Percentiles rank a stretch among this genome's conserved stretches.
Evolutionary conservation across 2,329 filamentous ascomycete species (phyloP).

Genomic region (Pseudocercospora musae): DNA sequence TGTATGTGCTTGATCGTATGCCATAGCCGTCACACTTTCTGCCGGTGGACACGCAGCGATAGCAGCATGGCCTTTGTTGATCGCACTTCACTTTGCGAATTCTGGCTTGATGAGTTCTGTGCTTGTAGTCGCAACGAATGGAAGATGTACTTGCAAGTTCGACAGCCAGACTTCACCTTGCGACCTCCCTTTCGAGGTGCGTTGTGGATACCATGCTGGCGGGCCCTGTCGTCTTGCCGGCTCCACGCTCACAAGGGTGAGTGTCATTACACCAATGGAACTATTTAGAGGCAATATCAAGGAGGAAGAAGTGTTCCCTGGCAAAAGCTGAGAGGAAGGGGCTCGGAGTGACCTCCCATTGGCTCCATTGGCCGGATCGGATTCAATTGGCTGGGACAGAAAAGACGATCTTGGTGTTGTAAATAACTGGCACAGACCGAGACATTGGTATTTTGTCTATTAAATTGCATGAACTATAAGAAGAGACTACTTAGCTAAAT

Average conservation of each 20-base stretch:
- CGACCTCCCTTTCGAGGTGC: not conserved
- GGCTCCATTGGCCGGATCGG: not conserved
- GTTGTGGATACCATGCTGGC: not conserved
- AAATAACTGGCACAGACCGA: too few species aligned
- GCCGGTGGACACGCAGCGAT: not conserved
- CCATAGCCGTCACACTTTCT: not conserved
- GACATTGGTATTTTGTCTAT: too few species aligned
- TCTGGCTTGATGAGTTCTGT: not conserved
- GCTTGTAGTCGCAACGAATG: not conserved
- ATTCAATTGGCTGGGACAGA: not conserved
- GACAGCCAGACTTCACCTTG: not conserved
- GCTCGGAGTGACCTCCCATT: not conserved
- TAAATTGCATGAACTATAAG: too few species aligned
- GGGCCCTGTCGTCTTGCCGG: not conserved
- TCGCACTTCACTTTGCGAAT: not conserved
- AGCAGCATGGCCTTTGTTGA: not conserved
- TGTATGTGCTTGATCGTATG: not conserved
- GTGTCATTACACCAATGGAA: not conserved
- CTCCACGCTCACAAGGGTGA: not conserved
- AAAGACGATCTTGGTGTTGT: not conserved
- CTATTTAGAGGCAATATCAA: too few species aligned
- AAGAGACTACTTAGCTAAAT: too few species aligned
- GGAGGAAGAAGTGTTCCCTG: not conserved
- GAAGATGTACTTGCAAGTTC: not conserved
- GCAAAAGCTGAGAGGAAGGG: not conserved